phyloP scores from a whole-genome alignment of 305 asterid genomes.

The Caryopteris hybrid region DNA sequence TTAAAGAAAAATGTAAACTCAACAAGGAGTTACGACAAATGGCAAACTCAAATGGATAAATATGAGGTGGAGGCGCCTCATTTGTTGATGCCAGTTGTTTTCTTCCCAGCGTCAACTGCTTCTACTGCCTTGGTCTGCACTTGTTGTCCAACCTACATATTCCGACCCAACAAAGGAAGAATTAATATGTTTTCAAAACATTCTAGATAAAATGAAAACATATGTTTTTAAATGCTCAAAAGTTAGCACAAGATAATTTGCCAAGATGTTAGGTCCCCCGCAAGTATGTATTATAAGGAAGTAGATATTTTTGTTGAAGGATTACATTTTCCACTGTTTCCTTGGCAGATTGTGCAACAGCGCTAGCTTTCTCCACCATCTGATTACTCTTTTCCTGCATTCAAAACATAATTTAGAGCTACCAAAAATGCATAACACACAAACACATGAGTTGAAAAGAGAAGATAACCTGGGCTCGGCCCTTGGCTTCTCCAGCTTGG shows the following conservation, averaged over 20 bases:
- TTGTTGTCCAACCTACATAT: conserved; percentile 50
- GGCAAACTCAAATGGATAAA: too few species aligned
- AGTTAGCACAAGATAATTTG: neutral
- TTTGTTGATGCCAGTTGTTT: conserved; percentile 67
- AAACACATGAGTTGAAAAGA: too few species aligned
- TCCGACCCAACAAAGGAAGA: too few species aligned
- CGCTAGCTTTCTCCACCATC: conserved; percentile 39
- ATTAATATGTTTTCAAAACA: too few species aligned
- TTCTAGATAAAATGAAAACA: too few species aligned
- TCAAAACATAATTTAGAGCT: neutral
- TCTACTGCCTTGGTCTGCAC: conserved; percentile 53
- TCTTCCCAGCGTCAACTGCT: conserved; percentile 64
- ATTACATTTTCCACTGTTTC: conserved; percentile 37
- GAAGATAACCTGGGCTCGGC: conserved; percentile 43
- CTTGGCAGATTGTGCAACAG: conserved; percentile 43
- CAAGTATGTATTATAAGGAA: too few species aligned
- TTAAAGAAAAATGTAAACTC: neutral
- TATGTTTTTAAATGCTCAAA: too few species aligned
- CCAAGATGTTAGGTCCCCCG: too few species aligned
- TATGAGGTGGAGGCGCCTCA: too few species aligned
- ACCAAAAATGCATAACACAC: too few species aligned
- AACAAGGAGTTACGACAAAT: neutral
- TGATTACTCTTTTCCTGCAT: conserved; percentile 49
- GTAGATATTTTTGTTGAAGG: too few species aligned
- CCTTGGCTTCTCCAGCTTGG: conserved; percentile 55